A percentile compares a stretch with the other conserved stretches of the same genome.
Evolutionary conservation across 495 filamentous ascomycete genomes (phyloP).

Genomic region (Penicillium macrosclerotiorum): DNA sequence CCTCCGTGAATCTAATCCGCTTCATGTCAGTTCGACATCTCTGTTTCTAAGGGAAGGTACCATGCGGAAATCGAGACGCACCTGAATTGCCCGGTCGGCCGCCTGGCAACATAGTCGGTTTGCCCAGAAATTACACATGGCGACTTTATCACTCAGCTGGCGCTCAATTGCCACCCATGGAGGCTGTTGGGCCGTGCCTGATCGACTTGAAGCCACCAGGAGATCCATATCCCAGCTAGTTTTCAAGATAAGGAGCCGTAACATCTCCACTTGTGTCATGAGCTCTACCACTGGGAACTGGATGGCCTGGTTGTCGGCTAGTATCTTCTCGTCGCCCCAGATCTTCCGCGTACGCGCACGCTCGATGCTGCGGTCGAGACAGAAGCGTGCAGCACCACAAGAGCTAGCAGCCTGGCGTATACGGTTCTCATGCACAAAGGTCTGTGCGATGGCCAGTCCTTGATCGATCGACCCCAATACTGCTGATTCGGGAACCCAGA

Average conservation of each 20-base stretch:
- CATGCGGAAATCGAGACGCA: slow-evolving; percentile 3
- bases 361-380: slow-evolving; percentile 51
- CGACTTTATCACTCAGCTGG: slow-evolving; percentile 53
- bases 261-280: slow-evolving; percentile 57
- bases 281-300: slow-evolving; percentile 62
- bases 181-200: slow-evolving; percentile 5
- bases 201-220: slow-evolving; percentile 34
- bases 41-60: neutral
- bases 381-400: slow-evolving; percentile 55
- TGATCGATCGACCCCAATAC: slow-evolving; percentile 46
- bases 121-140: slow-evolving; percentile 65
- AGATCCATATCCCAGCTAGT: slow-evolving; percentile 59
- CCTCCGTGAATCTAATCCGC: slow-evolving; percentile 48
- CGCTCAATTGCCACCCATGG: slow-evolving; percentile 50
- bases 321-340: slow-evolving; percentile 48
- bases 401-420: slow-evolving; percentile 59
- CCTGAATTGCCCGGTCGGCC: slow-evolving; percentile 59
- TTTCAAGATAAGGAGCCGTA: slow-evolving; percentile 56
- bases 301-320: slow-evolving; percentile 58
- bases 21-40: too few relatives aligned
- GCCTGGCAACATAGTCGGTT: slow-evolving; percentile 57
- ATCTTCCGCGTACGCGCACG: slow-evolving; percentile 51
- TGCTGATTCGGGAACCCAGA: slow-evolving; percentile 47
- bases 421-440: slow-evolving; percentile 62
- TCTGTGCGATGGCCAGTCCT: slow-evolving; percentile 56